A percentile compares a stretch with the other conserved stretches of the same genome.
phyloP scores from a whole-genome alignment of 129 eudicot species.

The Chrysanthemum seticuspe region DNA sequence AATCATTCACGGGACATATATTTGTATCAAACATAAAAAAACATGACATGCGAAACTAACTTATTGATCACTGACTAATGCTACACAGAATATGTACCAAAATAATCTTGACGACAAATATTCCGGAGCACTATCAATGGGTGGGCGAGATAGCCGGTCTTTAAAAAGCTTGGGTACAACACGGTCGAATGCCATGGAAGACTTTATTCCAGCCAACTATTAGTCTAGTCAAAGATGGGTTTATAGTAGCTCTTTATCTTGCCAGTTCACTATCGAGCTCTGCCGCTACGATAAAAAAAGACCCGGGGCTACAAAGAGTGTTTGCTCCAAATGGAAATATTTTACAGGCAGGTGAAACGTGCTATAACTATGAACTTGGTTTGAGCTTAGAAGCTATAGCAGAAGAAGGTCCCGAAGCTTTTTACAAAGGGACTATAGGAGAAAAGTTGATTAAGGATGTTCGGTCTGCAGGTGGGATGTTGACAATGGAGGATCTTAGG shows the following conservation, averaged over 20 bases:
- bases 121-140: slow-evolving; percentile 62
- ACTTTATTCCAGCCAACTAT: slow-evolving; percentile 70
- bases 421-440: slow-evolving; percentile 73
- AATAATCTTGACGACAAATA: slow-evolving; percentile 44
- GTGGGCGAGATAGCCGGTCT: slow-evolving; percentile 93
- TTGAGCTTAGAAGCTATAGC: slow-evolving; percentile 48
- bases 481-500: slow-evolving; percentile 83
- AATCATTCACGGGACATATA: too few relatives aligned
- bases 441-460: slow-evolving; percentile 69
- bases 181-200: slow-evolving; percentile 80
- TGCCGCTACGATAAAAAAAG: slow-evolving; percentile 35
- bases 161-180: slow-evolving; percentile 68
- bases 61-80: too few relatives aligned
- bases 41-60: too few relatives aligned
- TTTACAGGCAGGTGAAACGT: slow-evolving; percentile 63
- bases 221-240: slow-evolving; percentile 69
- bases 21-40: too few relatives aligned
- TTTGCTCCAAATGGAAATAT: slow-evolving; percentile 71
- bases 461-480: slow-evolving; percentile 69
- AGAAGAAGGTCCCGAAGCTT: neutral
- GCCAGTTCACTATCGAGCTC: slow-evolving; percentile 30
- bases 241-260: slow-evolving; percentile 60
- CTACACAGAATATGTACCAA: slow-evolving; percentile 72
- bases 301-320: slow-evolving; percentile 67
- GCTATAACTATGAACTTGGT: slow-evolving; percentile 69